Evolutionary conservation across 768 basidiomycete genomes (phyloP).

Genomic region (Russula compacta): DNA sequence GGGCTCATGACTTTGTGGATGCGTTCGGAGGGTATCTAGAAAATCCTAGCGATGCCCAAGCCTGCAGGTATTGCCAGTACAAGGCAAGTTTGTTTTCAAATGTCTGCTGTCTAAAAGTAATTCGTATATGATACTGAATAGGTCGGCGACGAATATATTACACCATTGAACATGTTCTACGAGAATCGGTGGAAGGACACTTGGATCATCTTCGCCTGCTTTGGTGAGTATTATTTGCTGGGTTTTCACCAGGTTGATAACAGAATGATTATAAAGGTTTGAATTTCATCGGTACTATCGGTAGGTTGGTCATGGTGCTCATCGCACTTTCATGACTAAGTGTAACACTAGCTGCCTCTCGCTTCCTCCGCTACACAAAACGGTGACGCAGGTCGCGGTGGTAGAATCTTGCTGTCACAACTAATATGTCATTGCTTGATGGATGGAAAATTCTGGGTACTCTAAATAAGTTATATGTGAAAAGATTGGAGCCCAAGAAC

Average conservation of each 20-base stretch:
- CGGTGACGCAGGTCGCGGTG: constrained; percentile 30
- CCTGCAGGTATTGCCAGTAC: constrained; percentile 71
- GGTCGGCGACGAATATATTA: constrained; percentile 62
- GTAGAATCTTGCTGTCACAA: background rate
- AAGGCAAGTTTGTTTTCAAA: constrained; percentile 29
- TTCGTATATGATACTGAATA: constrained; percentile 10
- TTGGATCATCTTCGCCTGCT: constrained; percentile 55
- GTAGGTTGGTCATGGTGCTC: constrained; percentile 24
- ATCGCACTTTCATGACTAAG: background rate
- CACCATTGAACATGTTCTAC: constrained; percentile 55
- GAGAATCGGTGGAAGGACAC: constrained; percentile 57
- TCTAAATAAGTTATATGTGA: background rate
- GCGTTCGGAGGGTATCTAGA: constrained; percentile 65
- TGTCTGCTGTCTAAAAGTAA: background rate
- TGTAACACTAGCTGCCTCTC: constrained; percentile 42
- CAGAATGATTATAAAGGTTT: constrained; percentile 34
- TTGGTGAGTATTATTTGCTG: constrained; percentile 32
- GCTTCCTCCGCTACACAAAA: constrained; percentile 62
- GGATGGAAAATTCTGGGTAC: background rate
- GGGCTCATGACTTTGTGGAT: constrained; percentile 56
- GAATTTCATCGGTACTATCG: constrained; percentile 57
- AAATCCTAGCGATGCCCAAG: constrained; percentile 46
- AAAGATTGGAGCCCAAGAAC: background rate
- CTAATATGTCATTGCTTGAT: background rate
- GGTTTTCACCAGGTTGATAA: background rate